phyloP scores from a whole-genome alignment of 129 eudicot genomes.

The Solidago caesia region DNA sequence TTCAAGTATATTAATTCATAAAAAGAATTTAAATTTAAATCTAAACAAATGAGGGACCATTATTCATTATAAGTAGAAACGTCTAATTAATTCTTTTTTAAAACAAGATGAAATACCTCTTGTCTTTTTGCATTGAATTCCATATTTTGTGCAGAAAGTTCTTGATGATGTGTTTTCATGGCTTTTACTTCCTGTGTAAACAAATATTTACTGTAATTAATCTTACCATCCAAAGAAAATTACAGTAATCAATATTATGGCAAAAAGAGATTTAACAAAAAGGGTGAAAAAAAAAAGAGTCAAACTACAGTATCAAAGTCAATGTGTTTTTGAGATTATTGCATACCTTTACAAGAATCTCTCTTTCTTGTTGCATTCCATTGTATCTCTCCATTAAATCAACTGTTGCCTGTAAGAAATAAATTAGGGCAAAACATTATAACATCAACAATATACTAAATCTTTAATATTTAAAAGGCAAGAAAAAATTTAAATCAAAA shows the following conservation, averaged over 20 bases:
- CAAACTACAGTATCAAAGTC: constrained; percentile 3
- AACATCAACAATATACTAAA: background rate
- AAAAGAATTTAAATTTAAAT: too few species aligned
- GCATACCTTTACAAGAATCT: constrained; percentile 40
- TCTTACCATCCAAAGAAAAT: background rate
- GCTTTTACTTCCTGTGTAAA: constrained; percentile 40
- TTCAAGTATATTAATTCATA: background rate
- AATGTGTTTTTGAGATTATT: constrained; percentile 4
- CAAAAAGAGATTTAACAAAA: background rate
- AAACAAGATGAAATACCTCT: constrained; percentile 33
- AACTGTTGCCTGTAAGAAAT: constrained; percentile 39
- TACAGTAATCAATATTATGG: constrained; percentile 6
- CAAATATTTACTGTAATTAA: background rate
- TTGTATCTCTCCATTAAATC: constrained; percentile 34
- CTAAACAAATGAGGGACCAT: too few species aligned
- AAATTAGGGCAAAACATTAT: background rate
- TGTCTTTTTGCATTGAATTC: constrained; percentile 43
- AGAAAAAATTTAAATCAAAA: background rate
- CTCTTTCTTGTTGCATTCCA: constrained; percentile 33
- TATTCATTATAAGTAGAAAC: too few species aligned
- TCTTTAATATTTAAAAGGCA: background rate
- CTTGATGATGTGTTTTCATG: constrained; percentile 22
- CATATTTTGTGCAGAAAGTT: constrained; percentile 31
- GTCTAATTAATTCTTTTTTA: too few species aligned
- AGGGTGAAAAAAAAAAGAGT: background rate